Conservation (phyloP, 2,329 filamentous ascomycete genomes). For the Aureobasidium sp. region DNA sequence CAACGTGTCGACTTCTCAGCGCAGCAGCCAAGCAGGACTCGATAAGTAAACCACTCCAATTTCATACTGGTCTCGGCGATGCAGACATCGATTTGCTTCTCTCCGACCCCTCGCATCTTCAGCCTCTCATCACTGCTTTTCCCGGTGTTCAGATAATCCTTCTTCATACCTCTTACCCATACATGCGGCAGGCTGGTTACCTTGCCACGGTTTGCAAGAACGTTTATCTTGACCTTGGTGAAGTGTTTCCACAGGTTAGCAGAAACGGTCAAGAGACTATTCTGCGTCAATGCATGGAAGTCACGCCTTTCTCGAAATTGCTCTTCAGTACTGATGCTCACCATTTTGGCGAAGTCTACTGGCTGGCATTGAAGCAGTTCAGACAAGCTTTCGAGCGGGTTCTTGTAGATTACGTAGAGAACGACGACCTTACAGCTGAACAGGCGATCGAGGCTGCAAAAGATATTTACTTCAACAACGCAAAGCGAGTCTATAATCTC, state of each 20-base stretch:
- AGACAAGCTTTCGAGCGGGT: conserved; percentile 63
- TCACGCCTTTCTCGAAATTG: conserved; percentile 68
- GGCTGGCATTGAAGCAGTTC: conserved; percentile 65
- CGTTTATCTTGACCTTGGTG: conserved; percentile 74
- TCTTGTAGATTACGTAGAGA: conserved; percentile 59
- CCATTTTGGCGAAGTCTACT: conserved; percentile 70
- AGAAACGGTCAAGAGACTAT: conserved; percentile 67
- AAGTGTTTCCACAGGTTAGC: conserved; percentile 73
- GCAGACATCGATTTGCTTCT: conserved; percentile 65
- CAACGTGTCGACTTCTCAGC: conserved; percentile 53
- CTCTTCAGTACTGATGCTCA: conserved; percentile 77
- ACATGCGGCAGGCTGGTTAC: conserved; percentile 70
- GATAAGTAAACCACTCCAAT: conserved; percentile 66
- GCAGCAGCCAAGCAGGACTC: conserved; percentile 35
- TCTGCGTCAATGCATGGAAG: conserved; percentile 64
- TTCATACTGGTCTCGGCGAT: conserved; percentile 78
- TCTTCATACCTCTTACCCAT: conserved; percentile 75
- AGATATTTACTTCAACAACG: conserved; percentile 68
- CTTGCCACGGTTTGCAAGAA: conserved; percentile 71
- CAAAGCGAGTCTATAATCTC: conserved; percentile 67
- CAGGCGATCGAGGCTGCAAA: conserved; percentile 60
- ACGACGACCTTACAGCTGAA: conserved; percentile 52
- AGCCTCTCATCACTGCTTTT: conserved; percentile 64
- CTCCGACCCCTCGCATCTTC: conserved; percentile 68
- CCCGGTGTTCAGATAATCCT: conserved; percentile 67